Percentiles rank a stretch among this genome's conserved stretches.
Evolutionary conservation across 2,329 filamentous ascomycete species (phyloP).

Genomic region (Teratosphaeria destructans): DNA sequence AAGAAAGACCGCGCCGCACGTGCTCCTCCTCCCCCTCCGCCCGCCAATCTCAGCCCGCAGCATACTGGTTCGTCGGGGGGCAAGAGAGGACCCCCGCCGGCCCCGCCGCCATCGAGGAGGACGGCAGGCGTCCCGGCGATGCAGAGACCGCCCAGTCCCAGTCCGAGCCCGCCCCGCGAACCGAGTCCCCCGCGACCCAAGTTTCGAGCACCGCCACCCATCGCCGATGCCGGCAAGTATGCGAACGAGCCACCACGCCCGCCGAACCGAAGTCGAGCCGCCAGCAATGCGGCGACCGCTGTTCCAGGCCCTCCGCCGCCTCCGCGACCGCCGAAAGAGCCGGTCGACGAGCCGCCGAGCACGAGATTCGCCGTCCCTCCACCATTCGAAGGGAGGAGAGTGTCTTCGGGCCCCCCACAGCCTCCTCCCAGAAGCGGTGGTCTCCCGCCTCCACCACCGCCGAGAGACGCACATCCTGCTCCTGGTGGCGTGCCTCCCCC

Average conservation of each 20-base stretch:
- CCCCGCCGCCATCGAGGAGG: conserved; percentile 37
- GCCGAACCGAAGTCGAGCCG: conserved; percentile 46
- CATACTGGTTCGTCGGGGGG: conserved; percentile 49
- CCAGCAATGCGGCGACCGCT: conserved; percentile 15
- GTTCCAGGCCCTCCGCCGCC: conserved; percentile 35
- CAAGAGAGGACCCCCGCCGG: conserved; percentile 50
- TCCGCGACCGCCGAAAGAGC: conserved; percentile 40
- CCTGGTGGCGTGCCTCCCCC: conserved; percentile 25
- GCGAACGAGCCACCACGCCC: conserved; percentile 42
- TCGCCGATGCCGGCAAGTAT: conserved; percentile 83
- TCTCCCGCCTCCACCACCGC: conserved; percentile 49
- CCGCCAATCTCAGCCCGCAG: conserved; percentile 47
- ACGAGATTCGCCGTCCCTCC: conserved; percentile 66
- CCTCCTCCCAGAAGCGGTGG: conserved; percentile 50
- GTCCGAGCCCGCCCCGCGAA: conserved; percentile 51
- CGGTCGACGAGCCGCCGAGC: conserved; percentile 49
- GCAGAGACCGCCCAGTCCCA: conserved; percentile 40
- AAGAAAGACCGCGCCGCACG: conserved; percentile 40
- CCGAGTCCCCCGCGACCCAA: conserved; percentile 58
- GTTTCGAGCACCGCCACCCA: conserved; percentile 77
- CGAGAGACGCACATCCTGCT: conserved; percentile 47
- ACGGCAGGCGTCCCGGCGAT: conserved; percentile 24
- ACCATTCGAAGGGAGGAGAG: conserved; percentile 57
- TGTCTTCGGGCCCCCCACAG: conserved; percentile 56
- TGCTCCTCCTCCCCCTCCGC: conserved; percentile 44